Evolutionary conservation across 192 early-diverging fungal species (phyloP), one percentile per base, ranked within the genome.

Genomic region (Podila horticola): DNA sequence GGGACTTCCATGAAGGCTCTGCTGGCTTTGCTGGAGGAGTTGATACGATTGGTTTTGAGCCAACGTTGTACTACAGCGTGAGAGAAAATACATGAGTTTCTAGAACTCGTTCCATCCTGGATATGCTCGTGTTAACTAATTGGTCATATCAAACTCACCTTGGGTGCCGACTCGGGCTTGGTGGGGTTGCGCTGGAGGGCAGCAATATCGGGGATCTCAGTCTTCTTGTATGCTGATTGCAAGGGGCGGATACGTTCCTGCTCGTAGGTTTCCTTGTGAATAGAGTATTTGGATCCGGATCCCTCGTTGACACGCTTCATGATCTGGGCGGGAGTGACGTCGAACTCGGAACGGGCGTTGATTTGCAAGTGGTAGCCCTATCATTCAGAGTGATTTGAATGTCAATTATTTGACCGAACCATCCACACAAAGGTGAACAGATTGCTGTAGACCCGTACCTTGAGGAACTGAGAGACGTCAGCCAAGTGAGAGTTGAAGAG

Each of bases 271-370:
- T 89, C 89, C 73, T 91, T 87, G 61, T 94, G 93, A 33, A 93
- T 86, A 66, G 94, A 94, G 82, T 98, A 98, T 67, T 97, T 96
- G 13, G 96, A 92, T 2, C 97, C 97, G 19, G 95, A 93, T 45
- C 91, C 92, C 66, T 94, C 93, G 22, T 86, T 76, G 24, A 97
- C 89, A 76, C 94, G 89, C 83, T 94, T 92, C 92, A 96, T 94
- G 71, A 98, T 97, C 64, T 89, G 86, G 12, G 77, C 84, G 10
- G 95, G 91, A n/a, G 92, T 89, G 12, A 97, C 91, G 72, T 98
- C 97, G 26, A 87, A 87, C 69, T 93, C 93, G 26, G 89, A 84
- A 61, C 95, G 91, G 8, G 96, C 97, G 73, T 94, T 91, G 58
- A 98, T 92, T 72, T 97, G 90, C 49, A 98, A 87, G 68, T 97